Evolutionary conservation across 306 rosid species (phyloP).

Genomic region (Begonia masoniana): DNA sequence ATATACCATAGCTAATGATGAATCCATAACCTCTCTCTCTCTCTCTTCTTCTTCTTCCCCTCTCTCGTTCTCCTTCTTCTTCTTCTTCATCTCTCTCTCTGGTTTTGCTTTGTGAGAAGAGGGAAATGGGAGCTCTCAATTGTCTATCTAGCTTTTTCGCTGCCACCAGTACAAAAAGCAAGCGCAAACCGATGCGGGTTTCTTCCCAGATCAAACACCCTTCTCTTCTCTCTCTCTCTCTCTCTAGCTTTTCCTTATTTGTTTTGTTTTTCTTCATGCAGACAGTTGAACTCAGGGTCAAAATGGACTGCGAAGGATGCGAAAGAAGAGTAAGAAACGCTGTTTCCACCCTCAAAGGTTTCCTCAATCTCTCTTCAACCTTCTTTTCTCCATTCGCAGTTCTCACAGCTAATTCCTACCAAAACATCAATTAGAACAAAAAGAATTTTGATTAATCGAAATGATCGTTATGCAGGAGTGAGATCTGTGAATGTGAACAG

Average conservation of each 20-base stretch:
- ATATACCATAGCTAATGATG: neutral
- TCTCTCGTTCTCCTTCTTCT: no score
- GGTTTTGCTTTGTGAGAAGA: constrained; percentile 10
- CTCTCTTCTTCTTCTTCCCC: no score
- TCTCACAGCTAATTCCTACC: no score
- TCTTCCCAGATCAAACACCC: constrained; percentile 2
- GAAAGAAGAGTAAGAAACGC: no score
- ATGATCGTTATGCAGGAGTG: constrained; percentile 33
- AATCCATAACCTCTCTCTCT: neutral
- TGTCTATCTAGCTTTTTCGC: constrained; percentile 60
- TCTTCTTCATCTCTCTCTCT: neutral
- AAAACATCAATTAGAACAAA: neutral
- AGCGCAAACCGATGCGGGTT: constrained; percentile 86
- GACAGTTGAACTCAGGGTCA: no score
- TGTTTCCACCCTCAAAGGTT: no score
- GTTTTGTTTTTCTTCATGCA: neutral
- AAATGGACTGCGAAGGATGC: no score
- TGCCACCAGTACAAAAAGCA: constrained; percentile 32
- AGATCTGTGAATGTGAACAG: constrained; percentile 71
- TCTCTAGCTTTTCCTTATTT: neutral
- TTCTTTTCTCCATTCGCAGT: neutral
- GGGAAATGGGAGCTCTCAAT: constrained; percentile 74
- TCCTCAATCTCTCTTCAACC: neutral
- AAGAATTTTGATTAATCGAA: neutral
- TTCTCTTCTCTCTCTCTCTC: neutral